Evolutionary conservation across 1,284 basidiomycete species (phyloP), one percentile per base, ranked within the genome.

Genomic region (Microbotryum intermedium): DNA sequence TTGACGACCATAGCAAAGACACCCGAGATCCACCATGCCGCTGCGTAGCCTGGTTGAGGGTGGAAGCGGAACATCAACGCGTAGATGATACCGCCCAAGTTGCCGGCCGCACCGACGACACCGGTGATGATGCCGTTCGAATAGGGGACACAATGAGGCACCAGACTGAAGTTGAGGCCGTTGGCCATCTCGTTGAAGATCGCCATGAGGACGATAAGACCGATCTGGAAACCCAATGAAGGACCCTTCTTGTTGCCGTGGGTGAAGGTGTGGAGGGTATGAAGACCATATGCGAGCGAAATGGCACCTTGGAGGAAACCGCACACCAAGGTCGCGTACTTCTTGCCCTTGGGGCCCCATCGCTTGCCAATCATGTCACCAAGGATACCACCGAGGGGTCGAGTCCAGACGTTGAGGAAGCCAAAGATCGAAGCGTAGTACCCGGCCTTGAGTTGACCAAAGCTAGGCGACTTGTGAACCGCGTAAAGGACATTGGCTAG

Each of bases 261-360:
- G 2, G 57, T 72, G 82, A 80, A 4, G 75, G 58, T 45, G 80
- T 57, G 2, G 80, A 80, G 26, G 50, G 61, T 55, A 29, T 59
- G 50, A 20, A 59, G 55, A 9, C 66, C 62, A 39, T 57, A 46
- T 4, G 45, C 51, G 29, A 67, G 50, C 4, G 54, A 29, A 29
- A 65, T 51, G 7, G 42, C 44, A 28, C 66, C 66, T 44, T 65
- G 54, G 10, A 67, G 25, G 49, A 60, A 30, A 20, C 63, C 58
- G 29, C 65, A 50, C 1, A 30, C 59, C 54, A 83, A 72, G 46
- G 78, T 77, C 64, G 79, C 75, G 60, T 77, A 79, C 66, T 84
- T 83, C 72, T 84, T 83, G 2, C 79, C 79, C 10, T 70, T 69
- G 62, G 76, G 77, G 4, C 83, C 82, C 56, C 72, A 81, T 80